These are phyloP conservation scores for Herpetomonas samuelpessoai DNA, from an alignment of 208 protist genomes.

Conservation along the genomic window DNA sequence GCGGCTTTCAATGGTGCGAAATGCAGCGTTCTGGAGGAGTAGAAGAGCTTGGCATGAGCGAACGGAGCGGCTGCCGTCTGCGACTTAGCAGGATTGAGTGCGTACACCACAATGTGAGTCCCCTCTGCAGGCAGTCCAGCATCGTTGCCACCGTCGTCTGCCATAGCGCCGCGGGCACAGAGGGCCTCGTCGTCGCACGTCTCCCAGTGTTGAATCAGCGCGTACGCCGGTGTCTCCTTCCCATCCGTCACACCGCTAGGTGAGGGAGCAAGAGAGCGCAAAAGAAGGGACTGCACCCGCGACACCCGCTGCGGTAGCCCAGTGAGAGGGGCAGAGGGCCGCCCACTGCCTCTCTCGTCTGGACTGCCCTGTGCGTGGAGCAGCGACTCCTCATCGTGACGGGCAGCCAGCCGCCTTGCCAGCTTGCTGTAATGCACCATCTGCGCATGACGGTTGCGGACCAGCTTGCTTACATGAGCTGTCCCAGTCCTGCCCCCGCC, in stretches of 20 bases:
- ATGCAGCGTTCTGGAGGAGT: constrained; percentile 43
- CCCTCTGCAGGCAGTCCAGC: constrained; percentile 49
- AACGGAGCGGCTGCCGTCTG: constrained; percentile 57
- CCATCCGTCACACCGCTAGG: too few relatives aligned
- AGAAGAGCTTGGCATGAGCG: constrained; percentile 58
- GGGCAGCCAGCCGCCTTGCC: too few relatives aligned
- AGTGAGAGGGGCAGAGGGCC: not conserved
- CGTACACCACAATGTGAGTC: constrained; percentile 46
- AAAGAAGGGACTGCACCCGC: constrained; percentile 52
- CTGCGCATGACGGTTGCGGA: not conserved
- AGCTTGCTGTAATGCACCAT: constrained; percentile 1
- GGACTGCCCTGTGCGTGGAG: not conserved
- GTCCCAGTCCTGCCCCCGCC: not conserved
- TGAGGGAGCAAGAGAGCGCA: constrained; percentile 7
- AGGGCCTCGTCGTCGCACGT: constrained; percentile 16
- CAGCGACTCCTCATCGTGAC: not conserved
- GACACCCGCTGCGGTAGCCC: constrained; percentile 15
- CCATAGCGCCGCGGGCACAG: constrained; percentile 13
- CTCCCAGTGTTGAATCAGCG: constrained; percentile 75
- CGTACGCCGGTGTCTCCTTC: constrained; percentile 36
- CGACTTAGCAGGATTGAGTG: constrained; percentile 54
- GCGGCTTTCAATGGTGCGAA: constrained; percentile 15
- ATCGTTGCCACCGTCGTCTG: not conserved
- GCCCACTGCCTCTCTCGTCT: constrained; percentile 2
- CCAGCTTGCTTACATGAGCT: not conserved